Conservation (phyloP, 768 basidiomycete species). For the Tricholoma hemisulphureum region DNA sequence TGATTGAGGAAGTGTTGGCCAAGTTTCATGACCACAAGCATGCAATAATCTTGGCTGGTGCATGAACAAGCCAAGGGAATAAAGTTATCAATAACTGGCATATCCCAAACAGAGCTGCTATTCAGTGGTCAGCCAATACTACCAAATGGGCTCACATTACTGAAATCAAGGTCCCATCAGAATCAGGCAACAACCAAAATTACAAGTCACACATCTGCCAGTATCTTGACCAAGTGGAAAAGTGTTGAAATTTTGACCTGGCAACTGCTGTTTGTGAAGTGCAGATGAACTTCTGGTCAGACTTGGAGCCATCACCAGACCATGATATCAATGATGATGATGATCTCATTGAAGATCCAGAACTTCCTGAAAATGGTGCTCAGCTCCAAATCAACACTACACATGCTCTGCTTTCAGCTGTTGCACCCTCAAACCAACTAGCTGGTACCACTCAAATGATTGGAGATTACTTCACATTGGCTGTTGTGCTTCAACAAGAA, state of each 20-base stretch:
- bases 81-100: conserved; percentile 24
- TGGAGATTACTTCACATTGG: not conserved
- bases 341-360: not conserved
- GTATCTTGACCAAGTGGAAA: conserved; percentile 8
- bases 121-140: conserved; percentile 7
- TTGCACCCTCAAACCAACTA: not conserved
- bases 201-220: conserved; percentile 7
- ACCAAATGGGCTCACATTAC: conserved; percentile 7
- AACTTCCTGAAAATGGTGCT: not conserved
- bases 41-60: conserved; percentile 16
- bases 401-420: not conserved
- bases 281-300: not conserved
- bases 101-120: not conserved
- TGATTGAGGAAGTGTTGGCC: conserved; percentile 10
- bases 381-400: not conserved
- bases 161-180: conserved; percentile 6
- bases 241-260: conserved; percentile 16
- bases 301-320: not conserved
- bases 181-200: conserved; percentile 1
- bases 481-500: not conserved
- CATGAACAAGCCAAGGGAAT: conserved; percentile 11
- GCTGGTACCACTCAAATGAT: not conserved
- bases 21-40: conserved; percentile 29
- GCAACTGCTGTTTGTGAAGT: conserved; percentile 4
- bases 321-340: not conserved